Base-by-base conservation (phyloP, 2,329 filamentous ascomycete genomes). In the Sclerotinia subarctica region DNA sequence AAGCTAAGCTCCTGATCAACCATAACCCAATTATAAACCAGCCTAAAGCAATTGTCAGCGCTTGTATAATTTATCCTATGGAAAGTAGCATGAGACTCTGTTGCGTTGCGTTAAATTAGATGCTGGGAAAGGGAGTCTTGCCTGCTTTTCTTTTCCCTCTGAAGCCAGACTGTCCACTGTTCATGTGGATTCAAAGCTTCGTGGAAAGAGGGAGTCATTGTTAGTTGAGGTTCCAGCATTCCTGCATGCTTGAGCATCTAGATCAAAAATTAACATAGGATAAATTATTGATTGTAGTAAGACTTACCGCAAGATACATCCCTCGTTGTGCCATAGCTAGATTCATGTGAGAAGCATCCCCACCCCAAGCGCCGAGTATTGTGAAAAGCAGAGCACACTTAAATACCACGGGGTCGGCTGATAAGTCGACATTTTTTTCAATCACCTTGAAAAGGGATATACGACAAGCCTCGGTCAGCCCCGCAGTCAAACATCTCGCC, bases 341-440 rank as follows among this genome's bases (percentile, higher is more conserved):
- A 74, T 91, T 88, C 88, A 91, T 91, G 72, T 90, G 86, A 88
- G 89, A 91, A 78, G 91, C 91, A 77, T 91, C 89, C 57, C 89
- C 89, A 75, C 88, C 90, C 89, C 89, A 92, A 1, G 87, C 87
- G 10, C 88, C 89, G 35, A 90, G 82, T 1, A 88, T 83, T 1
- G 86, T 90, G 76, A 90, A 90, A 3, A 91, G 82, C 17, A 91
- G 79, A 0, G 88, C 88, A 59, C 87, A 88, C 51, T 88, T 84
- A 56, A 91, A 81, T 0, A 89, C 85, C 3, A 86, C 84, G 0
- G 86, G 85, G 74, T 91, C 88, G 1, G 86, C 85, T 17, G 86
- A 86, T 79, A 91, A 83, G 77, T 88, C 85, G 60, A 90, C 85
- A 72, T 91, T 88, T 76, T 88, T 90, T 78, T 91, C 89, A 64